Percentiles rank a stretch among this genome's conserved stretches.
These are phyloP conservation scores for Pseudocercospora macadamiae DNA, from an alignment of 2,329 filamentous ascomycete species.

Conservation along the genomic window DNA sequence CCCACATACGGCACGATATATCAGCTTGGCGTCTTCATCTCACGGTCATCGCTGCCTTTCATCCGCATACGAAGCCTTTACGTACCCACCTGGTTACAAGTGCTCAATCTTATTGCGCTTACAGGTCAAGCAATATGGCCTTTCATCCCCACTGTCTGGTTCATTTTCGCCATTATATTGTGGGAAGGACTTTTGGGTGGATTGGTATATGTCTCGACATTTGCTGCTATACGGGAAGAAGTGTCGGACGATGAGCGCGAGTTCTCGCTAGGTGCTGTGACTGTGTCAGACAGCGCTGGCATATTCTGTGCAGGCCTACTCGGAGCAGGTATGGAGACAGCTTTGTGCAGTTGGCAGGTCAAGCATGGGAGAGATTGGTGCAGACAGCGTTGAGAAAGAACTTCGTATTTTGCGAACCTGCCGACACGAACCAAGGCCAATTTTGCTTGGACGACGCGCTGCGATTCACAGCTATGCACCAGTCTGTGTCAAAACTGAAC, in stretches of 20 bases:
- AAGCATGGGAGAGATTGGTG: constrained; percentile 69
- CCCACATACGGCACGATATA: constrained; percentile 94
- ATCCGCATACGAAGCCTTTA: constrained; percentile 81
- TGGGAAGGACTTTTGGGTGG: constrained; percentile 95
- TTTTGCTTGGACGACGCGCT: neutral
- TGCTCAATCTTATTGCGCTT: constrained; percentile 74
- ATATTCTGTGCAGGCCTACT: constrained; percentile 87
- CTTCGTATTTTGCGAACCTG: too few relatives aligned
- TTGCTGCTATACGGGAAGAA: constrained; percentile 88
- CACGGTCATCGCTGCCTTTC: constrained; percentile 87
- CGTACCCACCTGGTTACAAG: constrained; percentile 77
- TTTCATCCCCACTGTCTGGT: constrained; percentile 81
- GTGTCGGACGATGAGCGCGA: constrained; percentile 78
- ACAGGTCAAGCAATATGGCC: constrained; percentile 71
- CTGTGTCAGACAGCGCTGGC: constrained; percentile 86
- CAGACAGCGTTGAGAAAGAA: constrained; percentile 35
- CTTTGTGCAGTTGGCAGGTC: constrained; percentile 83
- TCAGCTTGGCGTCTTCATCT: constrained; percentile 92
- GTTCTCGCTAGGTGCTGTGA: constrained; percentile 87
- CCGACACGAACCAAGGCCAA: too few relatives aligned
- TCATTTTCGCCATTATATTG: constrained; percentile 84
- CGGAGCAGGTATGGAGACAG: constrained; percentile 79
- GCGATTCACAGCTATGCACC: too few relatives aligned
- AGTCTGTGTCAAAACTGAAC: too few relatives aligned
- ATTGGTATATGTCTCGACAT: constrained; percentile 92